Base-by-base conservation (phyloP, 148 eudicot species). In the Nepenthes gracilis region DNA sequence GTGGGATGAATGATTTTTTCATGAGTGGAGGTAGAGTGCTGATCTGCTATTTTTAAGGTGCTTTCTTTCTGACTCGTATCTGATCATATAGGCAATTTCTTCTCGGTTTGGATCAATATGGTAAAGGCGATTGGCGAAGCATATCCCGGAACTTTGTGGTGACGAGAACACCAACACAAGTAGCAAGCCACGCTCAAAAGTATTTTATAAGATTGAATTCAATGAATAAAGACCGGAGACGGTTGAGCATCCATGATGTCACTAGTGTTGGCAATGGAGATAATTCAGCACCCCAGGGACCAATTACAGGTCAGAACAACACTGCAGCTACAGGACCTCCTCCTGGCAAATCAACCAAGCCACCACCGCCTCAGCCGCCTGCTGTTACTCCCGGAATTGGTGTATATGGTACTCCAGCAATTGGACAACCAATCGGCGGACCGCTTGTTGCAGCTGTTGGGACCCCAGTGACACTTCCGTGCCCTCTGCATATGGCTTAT, bases 151-250 rank as follows among this genome's bases (percentile, higher is more conserved):
- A 78, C 47, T 68, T 72, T 61, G 74, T 75, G 9, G 35, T 33
- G 38, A 55, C 83, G 9, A 63, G 75, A 61, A 59, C 74, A 2
- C 33, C 75, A 2, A 63, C 67, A 1, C 83, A 78, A 53, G 83
- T 78, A 36, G 83, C 79, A 1, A 78, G 83, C 64, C 83, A 75
- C 63, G 83, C 80, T 0, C 83, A 79, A 23, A 79, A 79, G 11
- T 43, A 62, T 53, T 79, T 69, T 33, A 47, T 59, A 33, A 73
- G 70, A 50, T 33, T 6, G 12, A 59, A 5, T 23, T 37, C 65
- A 8, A 13, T 35, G 40, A 45, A 58, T 40, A 58, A 69, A 14
- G 52, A 51, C 47, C 53, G n/a, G 8, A 68, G 66, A 47, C 58
- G 77, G 50, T 45, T 59, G 50, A 72, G 76, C 48, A 72, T 78